Percentiles rank a stretch among this genome's conserved stretches.
Conservation (phyloP, 345 rosid species). For the Hibiscus tridactylites region DNA sequence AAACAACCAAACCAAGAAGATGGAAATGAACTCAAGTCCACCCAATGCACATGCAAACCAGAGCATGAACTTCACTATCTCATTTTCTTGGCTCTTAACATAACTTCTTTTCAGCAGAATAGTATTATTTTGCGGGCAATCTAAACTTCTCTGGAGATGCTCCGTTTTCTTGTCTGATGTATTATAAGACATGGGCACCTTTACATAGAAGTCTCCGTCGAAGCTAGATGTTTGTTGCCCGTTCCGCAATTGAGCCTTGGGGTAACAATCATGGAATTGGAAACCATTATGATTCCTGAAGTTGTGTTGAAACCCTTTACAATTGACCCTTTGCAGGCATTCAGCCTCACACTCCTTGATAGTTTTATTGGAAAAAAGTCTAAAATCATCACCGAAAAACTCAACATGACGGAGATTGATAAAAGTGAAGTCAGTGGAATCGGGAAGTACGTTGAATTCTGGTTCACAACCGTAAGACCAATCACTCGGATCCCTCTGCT, state of each 20-base stretch:
- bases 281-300: not conserved
- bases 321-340: slow-evolving; percentile 17
- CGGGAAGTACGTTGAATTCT: not conserved
- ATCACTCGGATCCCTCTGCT: slow-evolving; percentile 6
- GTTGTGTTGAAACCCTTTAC: slow-evolving; percentile 20
- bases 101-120: not conserved
- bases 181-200: not conserved
- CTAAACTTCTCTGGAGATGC: too few relatives aligned
- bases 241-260: not conserved
- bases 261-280: not conserved
- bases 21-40: not conserved
- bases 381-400: slow-evolving; percentile 26
- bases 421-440: not conserved
- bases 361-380: not conserved
- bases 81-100: not conserved
- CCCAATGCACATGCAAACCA: not conserved
- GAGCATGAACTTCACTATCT: not conserved
- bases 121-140: not conserved
- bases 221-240: not conserved
- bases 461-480: slow-evolving; percentile 29
- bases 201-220: not conserved
- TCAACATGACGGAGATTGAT: slow-evolving; percentile 11
- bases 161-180: too few relatives aligned
- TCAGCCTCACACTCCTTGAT: slow-evolving; percentile 6
- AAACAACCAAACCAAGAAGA: not conserved